phyloP scores from a whole-genome alignment of 2,329 filamentous ascomycete genomes.

The Cercospora sp. region DNA sequence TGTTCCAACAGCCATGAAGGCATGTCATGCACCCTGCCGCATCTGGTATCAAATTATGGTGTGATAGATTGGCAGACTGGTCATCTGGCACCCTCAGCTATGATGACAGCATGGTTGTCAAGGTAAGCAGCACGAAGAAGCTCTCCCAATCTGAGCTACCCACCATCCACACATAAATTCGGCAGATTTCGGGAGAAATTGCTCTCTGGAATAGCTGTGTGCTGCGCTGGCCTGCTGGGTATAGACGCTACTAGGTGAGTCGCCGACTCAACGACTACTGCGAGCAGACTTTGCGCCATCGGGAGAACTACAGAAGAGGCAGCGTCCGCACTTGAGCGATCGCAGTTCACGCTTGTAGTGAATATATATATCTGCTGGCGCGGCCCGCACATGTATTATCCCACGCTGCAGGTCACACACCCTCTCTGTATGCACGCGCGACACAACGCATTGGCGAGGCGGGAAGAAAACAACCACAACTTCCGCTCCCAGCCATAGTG shows the following conservation, averaged over 20 bases:
- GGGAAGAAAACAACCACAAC: slow-evolving; percentile 19
- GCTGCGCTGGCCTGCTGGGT: neutral
- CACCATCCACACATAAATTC: neutral
- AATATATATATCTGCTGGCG: slow-evolving; percentile 3
- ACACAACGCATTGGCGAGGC: slow-evolving; percentile 10
- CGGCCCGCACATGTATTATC: slow-evolving; percentile 26
- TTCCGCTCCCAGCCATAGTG: neutral
- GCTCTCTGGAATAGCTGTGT: neutral
- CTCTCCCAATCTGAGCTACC: neutral
- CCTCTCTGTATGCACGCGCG: slow-evolving; percentile 11
- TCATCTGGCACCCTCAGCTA: neutral
- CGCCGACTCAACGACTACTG: neutral
- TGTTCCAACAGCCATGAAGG: neutral
- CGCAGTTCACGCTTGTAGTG: neutral
- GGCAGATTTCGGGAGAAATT: slow-evolving; percentile 4
- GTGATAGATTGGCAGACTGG: neutral
- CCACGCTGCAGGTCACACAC: slow-evolving; percentile 35
- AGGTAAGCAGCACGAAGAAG: neutral
- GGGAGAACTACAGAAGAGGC: neutral
- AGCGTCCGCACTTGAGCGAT: neutral
- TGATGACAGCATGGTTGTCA: neutral
- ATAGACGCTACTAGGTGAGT: slow-evolving; percentile 6
- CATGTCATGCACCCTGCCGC: neutral
- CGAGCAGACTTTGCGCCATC: neutral
- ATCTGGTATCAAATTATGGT: neutral